Evolutionary conservation across 2,329 filamentous ascomycete genomes (phyloP), one percentile per base, ranked within the genome.

Genomic region (Neonectria sp.): DNA sequence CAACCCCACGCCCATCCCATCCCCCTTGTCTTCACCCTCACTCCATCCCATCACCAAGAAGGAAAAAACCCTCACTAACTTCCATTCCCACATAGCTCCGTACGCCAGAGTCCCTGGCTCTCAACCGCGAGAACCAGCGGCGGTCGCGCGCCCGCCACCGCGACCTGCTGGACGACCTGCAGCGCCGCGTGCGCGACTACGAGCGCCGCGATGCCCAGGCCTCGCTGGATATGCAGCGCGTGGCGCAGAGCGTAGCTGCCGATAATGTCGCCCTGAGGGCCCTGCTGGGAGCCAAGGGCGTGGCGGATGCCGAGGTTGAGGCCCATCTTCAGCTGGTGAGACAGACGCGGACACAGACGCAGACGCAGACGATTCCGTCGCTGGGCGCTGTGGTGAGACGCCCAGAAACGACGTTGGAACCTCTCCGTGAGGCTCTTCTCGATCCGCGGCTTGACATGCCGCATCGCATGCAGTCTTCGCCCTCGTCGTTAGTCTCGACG

Each of bases 181-280:
- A 85, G 69, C 73, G 66, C 11, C 78, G 80, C 6, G 63, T 87
- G 9, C 77, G 75, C n/a, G 81, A 82, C 31, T 83, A 82, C 68
- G 83, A 86, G 73, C 73, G 72, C 8, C 78, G 75, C 3, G 85
- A 82, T 29, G 79, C 82, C 1, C 78, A 81, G 65, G 86, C 85
- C 6, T 83, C 82, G 4, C 71, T 82, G 2, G 84, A 84, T 67
- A 83, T 88, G 81, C 86, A 88, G 74, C 78, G 75, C 3, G 83
- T 82, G 0, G 85, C 86, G 4, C 80, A 83, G 15, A 74, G 72
- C 49, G 83, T 87, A 4, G 81, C 79, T 12, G 69, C 75, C 11
- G 82, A 85, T 64, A 88, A 87, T 60, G 73, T 72, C 31, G 73
- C 78, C 2, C 69, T 87, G 33, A 78, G 82, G 13, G 75, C 70